Conservation (phyloP, 2,329 filamentous ascomycete species). For the Epichloe sp. region DNA sequence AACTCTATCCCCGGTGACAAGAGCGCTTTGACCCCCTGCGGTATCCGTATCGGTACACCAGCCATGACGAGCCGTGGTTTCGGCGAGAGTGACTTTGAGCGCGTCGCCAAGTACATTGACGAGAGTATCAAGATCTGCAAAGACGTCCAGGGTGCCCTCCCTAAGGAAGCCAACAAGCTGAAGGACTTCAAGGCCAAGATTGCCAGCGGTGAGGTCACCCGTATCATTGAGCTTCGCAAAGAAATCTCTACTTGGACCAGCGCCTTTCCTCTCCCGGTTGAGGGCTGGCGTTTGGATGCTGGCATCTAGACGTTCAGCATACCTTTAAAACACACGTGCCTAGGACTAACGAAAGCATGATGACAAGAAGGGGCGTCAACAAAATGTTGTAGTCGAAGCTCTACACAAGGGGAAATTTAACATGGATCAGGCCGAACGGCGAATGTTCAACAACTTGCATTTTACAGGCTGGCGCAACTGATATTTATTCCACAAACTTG, state of each 20-base stretch:
- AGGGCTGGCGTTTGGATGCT: slow-evolving; percentile 53
- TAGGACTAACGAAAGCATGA: background rate
- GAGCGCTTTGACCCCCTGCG: slow-evolving; percentile 85
- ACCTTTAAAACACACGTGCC: background rate
- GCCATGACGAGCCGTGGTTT: slow-evolving; percentile 97
- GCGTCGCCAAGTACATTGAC: slow-evolving; percentile 82
- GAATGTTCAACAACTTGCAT: slow-evolving; percentile 16
- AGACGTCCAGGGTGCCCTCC: slow-evolving; percentile 69
- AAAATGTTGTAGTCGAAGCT: slow-evolving; percentile 2
- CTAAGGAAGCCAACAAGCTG: slow-evolving; percentile 97
- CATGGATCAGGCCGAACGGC: slow-evolving; percentile 10
- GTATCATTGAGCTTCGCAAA: slow-evolving; percentile 76
- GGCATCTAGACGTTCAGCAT: slow-evolving; percentile 32
- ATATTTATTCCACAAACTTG: slow-evolving; percentile 5
- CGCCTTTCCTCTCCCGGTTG: slow-evolving; percentile 84
- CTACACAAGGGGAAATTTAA: slow-evolving; percentile 10
- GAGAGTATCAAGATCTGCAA: slow-evolving; percentile 79
- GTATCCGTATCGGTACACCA: slow-evolving; percentile 90
- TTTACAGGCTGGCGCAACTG: slow-evolving; percentile 11
- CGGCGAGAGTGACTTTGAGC: slow-evolving; percentile 80
- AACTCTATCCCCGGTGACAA: slow-evolving; percentile 97
- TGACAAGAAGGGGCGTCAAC: background rate
- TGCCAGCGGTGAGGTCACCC: slow-evolving; percentile 58
- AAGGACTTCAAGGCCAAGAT: slow-evolving; percentile 99
- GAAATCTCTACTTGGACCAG: slow-evolving; percentile 82